phyloP scores from a whole-genome alignment of 305 asterid genomes.

The Petunia hybrid region DNA sequence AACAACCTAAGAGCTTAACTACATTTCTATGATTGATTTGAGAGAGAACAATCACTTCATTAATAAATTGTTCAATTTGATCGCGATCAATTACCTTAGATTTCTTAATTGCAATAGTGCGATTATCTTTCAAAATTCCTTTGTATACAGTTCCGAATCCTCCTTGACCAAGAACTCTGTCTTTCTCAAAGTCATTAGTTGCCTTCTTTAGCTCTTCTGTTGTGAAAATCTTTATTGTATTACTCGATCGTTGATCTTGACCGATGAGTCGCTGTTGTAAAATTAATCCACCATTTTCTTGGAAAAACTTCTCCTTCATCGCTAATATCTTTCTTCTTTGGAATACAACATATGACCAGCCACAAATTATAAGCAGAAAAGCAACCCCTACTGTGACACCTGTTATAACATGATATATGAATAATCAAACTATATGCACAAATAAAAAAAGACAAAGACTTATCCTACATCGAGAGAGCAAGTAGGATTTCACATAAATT shows the following conservation, averaged over 20 bases:
- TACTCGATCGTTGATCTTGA: not conserved
- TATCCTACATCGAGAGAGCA: not conserved
- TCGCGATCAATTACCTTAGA: not conserved
- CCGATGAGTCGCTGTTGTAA: not conserved
- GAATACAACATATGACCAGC: not conserved
- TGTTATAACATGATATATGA: not conserved
- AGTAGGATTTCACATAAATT: not conserved
- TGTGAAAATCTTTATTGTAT: constrained; percentile 21
- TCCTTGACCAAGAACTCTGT: constrained; percentile 9
- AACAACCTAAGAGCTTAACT: not conserved
- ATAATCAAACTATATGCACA: not conserved
- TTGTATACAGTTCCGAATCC: constrained; percentile 28
- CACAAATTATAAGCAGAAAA: not conserved
- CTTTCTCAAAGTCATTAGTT: constrained; percentile 18
- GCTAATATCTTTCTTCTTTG: too few species aligned
- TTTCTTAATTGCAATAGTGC: constrained; percentile 7
- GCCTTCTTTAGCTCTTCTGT: constrained; percentile 24
- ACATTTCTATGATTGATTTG: constrained; percentile 5
- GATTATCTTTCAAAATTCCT: not conserved
- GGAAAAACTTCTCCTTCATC: constrained; percentile 7
- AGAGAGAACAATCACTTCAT: not conserved
- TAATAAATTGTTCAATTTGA: constrained; percentile 4
- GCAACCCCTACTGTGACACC: not conserved
- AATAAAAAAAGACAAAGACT: too few species aligned
- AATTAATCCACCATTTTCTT: constrained; percentile 20